Percentiles rank a stretch among this genome's conserved stretches.
These are phyloP conservation scores for Paramecium bursaria DNA, from an alignment of 73 alveolate species.

Conservation along the genomic window DNA sequence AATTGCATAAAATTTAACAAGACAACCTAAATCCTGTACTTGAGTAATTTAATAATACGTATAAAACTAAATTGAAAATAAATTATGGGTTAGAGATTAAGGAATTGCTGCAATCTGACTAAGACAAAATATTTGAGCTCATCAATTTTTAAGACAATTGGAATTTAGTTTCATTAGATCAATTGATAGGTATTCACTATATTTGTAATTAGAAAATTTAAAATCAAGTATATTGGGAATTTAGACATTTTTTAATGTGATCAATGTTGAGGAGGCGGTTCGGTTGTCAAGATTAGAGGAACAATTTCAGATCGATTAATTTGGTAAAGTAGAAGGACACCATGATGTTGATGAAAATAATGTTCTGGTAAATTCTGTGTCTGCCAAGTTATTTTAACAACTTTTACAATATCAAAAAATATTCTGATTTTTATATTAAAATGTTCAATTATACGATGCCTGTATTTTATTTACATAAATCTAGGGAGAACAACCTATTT, in stretches of 20 bases:
- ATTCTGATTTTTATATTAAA: too few relatives aligned
- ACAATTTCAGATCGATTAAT: constrained; percentile 45
- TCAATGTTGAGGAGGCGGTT: constrained; percentile 51
- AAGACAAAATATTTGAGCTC: constrained; percentile 9
- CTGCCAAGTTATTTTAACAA: constrained; percentile 62
- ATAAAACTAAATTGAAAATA: constrained; percentile 21
- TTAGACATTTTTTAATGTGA: constrained; percentile 2
- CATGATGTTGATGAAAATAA: constrained; percentile 70
- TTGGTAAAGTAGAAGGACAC: constrained; percentile 69
- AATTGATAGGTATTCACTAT: constrained; percentile 10
- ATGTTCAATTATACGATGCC: too few relatives aligned
- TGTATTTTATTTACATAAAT: too few relatives aligned
- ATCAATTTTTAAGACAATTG: constrained; percentile 52
- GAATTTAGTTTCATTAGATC: constrained; percentile 59
- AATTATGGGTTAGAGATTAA: constrained; percentile 37
- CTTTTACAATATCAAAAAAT: constrained; percentile 20
- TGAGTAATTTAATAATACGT: constrained; percentile 36
- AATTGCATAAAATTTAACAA: constrained; percentile 37
- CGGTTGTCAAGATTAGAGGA: constrained; percentile 67
- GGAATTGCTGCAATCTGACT: constrained; percentile 34
- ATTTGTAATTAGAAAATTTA: constrained; percentile 20
- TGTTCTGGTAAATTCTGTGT: constrained; percentile 31
- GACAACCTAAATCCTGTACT: constrained; percentile 60
- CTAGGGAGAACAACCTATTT: too few relatives aligned
- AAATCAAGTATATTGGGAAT: constrained; percentile 63